Evolutionary conservation across 2,329 filamentous ascomycete species (phyloP), one percentile per base, ranked within the genome.

Genomic region (Sclerotinia nivalis): DNA sequence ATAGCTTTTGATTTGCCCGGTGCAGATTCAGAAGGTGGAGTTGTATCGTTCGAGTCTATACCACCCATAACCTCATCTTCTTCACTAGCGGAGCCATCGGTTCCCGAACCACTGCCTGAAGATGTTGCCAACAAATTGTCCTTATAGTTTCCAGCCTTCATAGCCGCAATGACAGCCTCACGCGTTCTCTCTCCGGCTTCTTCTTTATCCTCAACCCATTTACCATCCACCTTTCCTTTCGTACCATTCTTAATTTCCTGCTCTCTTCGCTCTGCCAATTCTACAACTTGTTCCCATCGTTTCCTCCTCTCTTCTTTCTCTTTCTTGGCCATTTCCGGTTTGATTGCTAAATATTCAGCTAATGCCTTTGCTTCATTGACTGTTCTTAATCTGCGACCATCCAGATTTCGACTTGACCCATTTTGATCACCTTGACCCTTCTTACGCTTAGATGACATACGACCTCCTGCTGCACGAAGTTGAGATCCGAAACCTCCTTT

Each of bases 401-500:
- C 96, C 2, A 99, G 85, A 74, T 98, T 99, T 73, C 96, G 89
- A 78, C 93, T 97, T 2, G 94, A 97, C 34, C 89, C 94, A 77
- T 96, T 95, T 72, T 93, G 90, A 50, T 97, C 93, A 67, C 88
- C 90, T 75, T 92, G 88, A 69, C 90, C 90, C 77, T 90, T 96
- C 83, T 96, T 96, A 75, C 89, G 88, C 76, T 88, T 87, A n/a
- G 92, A 95, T 2, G 93, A 97, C 96, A 99, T 99, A 82, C 96
- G 95, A 54, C 96, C 96, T 78, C 96, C 96, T 4, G 96, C 96
- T 0, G 96, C 96, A 78, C 96, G 93, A 50, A 99, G 89, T 80
- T 99, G 96, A 1, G 95, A 98, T 68, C 96, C 96, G 79, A 99
- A 99, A 77, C 96, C 96, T 80, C 96, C 96, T 79, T 99, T 99